Evolutionary conservation across 257 asterid genomes (phyloP).

Genomic region (Fraxinus americana): DNA sequence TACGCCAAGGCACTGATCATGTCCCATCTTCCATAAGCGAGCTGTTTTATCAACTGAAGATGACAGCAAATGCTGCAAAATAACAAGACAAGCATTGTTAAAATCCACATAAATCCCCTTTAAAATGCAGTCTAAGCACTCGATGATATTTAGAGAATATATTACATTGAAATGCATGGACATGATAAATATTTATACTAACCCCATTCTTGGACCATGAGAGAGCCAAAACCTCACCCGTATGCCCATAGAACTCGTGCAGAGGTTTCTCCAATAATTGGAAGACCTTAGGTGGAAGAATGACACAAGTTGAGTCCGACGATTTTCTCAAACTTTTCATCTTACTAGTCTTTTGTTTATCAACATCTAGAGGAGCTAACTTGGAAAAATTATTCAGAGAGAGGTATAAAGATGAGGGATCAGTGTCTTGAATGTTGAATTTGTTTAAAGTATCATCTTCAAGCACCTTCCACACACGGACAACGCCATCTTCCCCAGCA

Average conservation of each 20-base stretch:
- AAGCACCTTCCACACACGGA: constrained; percentile 89
- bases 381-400: constrained; percentile 59
- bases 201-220: constrained; percentile 94
- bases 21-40: constrained; percentile 86
- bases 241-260: constrained; percentile 80
- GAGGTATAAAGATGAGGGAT: constrained; percentile 69
- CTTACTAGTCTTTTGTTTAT: constrained; percentile 41
- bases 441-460: constrained; percentile 56
- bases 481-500: constrained; percentile 88
- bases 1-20: constrained; percentile 64
- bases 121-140: neutral
- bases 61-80: constrained; percentile 73
- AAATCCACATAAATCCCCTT: constrained; percentile 14
- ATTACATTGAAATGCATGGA: neutral
- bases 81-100: constrained; percentile 6
- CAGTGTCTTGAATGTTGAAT: constrained; percentile 44
- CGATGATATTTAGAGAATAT: neutral
- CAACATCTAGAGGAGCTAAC: constrained; percentile 50
- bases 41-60: constrained; percentile 88
- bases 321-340: constrained; percentile 50
- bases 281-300: constrained; percentile 80
- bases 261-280: constrained; percentile 79
- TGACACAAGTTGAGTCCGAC: constrained; percentile 70
- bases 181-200: constrained; percentile 31
- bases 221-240: constrained; percentile 78